phyloP scores from a whole-genome alignment of 495 filamentous ascomycete species.

The Jackrogersella minutella region DNA sequence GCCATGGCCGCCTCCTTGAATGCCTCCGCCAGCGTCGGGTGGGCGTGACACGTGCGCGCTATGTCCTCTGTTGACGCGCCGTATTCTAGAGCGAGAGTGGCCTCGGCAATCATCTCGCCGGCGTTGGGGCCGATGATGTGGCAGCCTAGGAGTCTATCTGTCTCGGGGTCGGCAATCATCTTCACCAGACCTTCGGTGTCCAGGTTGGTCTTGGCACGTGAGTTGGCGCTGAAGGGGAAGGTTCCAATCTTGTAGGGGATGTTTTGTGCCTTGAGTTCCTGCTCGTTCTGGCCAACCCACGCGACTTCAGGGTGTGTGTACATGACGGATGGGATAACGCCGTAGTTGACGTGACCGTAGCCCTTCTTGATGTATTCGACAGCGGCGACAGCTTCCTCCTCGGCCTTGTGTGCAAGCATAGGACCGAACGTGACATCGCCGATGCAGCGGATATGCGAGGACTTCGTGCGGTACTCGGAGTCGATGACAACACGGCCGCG shows the following conservation, averaged over 20 bases:
- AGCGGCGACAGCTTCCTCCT: slow-evolving; percentile 94
- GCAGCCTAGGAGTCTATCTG: slow-evolving; percentile 91
- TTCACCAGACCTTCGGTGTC: slow-evolving; percentile 97
- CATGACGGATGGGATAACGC: slow-evolving; percentile 97
- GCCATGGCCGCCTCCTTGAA: slow-evolving; percentile 99
- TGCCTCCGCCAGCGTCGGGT: slow-evolving; percentile 94
- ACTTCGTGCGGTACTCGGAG: slow-evolving; percentile 96
- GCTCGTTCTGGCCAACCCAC: slow-evolving; percentile 98
- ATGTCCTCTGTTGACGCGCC: slow-evolving; percentile 95
- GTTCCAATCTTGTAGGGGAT: slow-evolving; percentile 89
- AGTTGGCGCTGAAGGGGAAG: slow-evolving; percentile 98
- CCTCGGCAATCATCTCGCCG: slow-evolving; percentile 99
- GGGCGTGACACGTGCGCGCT: slow-evolving; percentile 93
- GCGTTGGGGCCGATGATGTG: slow-evolving; percentile 97
- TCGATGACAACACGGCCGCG: slow-evolving; percentile 94
- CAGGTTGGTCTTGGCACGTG: slow-evolving; percentile 96
- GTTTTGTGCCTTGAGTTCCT: slow-evolving; percentile 88
- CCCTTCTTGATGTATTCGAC: slow-evolving; percentile 98
- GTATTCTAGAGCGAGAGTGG: slow-evolving; percentile 93
- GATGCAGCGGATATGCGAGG: slow-evolving; percentile 94
- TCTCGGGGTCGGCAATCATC: slow-evolving; percentile 96
- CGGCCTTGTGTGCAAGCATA: slow-evolving; percentile 99
- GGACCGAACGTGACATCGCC: slow-evolving; percentile 98
- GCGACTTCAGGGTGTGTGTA: slow-evolving; percentile 99
- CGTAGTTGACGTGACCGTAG: slow-evolving; percentile 98